Evolutionary conservation across 129 eudicot genomes (phyloP).

Genomic region (Smallanthus sonchifolius): DNA sequence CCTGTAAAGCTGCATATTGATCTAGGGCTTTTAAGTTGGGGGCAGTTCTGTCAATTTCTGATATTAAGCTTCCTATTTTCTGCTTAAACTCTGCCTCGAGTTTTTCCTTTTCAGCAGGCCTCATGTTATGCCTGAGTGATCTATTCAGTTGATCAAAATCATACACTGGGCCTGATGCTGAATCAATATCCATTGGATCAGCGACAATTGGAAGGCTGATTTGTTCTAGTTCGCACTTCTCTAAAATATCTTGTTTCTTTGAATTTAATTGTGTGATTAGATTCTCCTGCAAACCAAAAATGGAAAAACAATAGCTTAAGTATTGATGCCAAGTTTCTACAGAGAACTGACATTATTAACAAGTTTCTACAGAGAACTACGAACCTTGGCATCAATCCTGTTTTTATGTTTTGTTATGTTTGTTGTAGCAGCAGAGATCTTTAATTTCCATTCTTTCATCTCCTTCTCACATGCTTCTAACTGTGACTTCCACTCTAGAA

Average conservation of each 20-base stretch:
- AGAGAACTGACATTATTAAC: neutral
- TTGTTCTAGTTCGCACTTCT: conserved; percentile 85
- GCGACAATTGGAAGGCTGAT: conserved; percentile 64
- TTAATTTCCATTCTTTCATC: conserved; percentile 74
- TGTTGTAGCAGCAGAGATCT: conserved; percentile 86
- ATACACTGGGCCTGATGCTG: conserved; percentile 52
- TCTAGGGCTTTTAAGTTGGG: conserved; percentile 96
- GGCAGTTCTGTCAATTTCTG: conserved; percentile 90
- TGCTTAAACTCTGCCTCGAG: conserved; percentile 74
- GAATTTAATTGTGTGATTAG: conserved; percentile 57
- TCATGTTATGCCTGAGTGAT: conserved; percentile 55
- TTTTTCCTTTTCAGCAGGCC: conserved; percentile 79
- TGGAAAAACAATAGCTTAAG: conserved; percentile 3
- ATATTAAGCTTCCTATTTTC: conserved; percentile 60
- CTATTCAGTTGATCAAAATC: conserved; percentile 75
- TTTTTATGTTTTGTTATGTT: conserved; percentile 74
- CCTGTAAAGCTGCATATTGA: conserved; percentile 77
- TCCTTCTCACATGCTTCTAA: conserved; percentile 82
- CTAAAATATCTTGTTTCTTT: conserved; percentile 80
- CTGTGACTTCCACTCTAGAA: conserved; percentile 71
- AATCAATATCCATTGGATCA: conserved; percentile 84
- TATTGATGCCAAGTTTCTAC: too few relatives aligned
- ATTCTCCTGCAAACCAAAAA: conserved; percentile 54
- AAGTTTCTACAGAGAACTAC: conserved; percentile 7
- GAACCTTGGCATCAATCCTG: conserved; percentile 81